Conservation (phyloP, 805 yeast genomes). For the Nakazawaea sp. region DNA sequence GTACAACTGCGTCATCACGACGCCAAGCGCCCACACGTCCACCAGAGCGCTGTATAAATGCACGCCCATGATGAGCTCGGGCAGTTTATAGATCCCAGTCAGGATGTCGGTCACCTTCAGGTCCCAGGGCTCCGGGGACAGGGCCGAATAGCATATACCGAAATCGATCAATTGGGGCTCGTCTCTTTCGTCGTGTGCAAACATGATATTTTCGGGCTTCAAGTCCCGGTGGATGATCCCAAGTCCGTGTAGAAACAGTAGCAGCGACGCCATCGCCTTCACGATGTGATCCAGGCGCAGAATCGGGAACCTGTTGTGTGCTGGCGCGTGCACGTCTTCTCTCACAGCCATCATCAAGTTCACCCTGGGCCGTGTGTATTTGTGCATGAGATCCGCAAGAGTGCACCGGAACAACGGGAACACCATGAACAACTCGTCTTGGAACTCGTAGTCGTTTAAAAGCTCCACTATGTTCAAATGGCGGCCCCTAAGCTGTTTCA, state of each 20-base stretch:
- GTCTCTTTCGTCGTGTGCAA: slow-evolving; percentile 17
- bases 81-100: slow-evolving; percentile 65
- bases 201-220: slow-evolving; percentile 60
- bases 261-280: slow-evolving; percentile 34
- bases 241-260: slow-evolving; percentile 58
- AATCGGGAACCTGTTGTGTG: background rate
- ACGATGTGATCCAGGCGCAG: slow-evolving; percentile 12
- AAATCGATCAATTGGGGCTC: slow-evolving; percentile 32
- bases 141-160: slow-evolving; percentile 32
- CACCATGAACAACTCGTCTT: slow-evolving; percentile 31
- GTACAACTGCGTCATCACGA: slow-evolving; percentile 49
- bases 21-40: slow-evolving; percentile 71
- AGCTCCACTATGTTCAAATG: slow-evolving; percentile 14
- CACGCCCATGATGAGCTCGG: slow-evolving; percentile 64
- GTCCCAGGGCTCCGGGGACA: slow-evolving; percentile 52
- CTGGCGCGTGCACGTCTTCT: background rate
- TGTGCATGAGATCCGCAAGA: slow-evolving; percentile 26
- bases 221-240: slow-evolving; percentile 69
- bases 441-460: slow-evolving; percentile 12
- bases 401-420: slow-evolving; percentile 33
- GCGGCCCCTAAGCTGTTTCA: slow-evolving; percentile 17
- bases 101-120: slow-evolving; percentile 50
- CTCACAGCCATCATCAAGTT: background rate
- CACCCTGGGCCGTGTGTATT: background rate
- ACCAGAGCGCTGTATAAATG: slow-evolving; percentile 44